Evolutionary conservation across 2,329 filamentous ascomycete genomes (phyloP), one percentile per base, ranked within the genome.

Genomic region (Cladosporium sp.): DNA sequence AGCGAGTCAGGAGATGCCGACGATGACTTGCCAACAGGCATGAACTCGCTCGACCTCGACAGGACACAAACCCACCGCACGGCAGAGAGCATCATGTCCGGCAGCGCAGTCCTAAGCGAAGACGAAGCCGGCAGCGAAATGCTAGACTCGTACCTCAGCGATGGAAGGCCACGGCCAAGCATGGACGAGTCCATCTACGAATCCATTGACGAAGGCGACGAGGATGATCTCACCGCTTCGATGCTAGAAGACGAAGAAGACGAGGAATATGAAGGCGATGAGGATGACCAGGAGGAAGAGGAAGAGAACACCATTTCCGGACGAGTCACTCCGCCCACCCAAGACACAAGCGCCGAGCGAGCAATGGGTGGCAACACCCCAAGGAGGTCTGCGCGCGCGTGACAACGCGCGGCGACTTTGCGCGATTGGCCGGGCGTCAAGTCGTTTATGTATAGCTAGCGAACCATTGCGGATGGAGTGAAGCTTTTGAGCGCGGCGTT

Each of bases 1-100:
- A 84, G 86, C 69, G 80, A 79, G 4, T 56, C 60, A 1, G 60
- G 60, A 26, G 60, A 63, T 18, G 49, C 11, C 3, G 82, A 81
- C 51, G 77, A 77, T 2, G 67, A 71, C 18, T 14, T 58, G n/a
- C 30, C 57, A 10, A 46, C 63, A 16, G 63, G 66, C 28, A 54
- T 39, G 26, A 51, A 51, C n/a, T 60, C 46, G 16, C 65, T 61
- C 28, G 65, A 59, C 8, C 56, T 70, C 8, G 60, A 64, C 58
- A 65, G 62, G 48, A 64, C 56, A n/a, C 66, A 65, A 30, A 71
- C 63, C 66, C 67, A 60, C 21, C 32, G 30, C 14, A 63, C 65
- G 43, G 61, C 65, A 66, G 65, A 72, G 67, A 63, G 60, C 30
- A 43, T 65, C 48, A 49, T 76, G 1, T n/a, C n/a, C n/a, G n/a